phyloP scores from a whole-genome alignment of 2,329 filamentous ascomycete species.

The Botrytis porri region DNA sequence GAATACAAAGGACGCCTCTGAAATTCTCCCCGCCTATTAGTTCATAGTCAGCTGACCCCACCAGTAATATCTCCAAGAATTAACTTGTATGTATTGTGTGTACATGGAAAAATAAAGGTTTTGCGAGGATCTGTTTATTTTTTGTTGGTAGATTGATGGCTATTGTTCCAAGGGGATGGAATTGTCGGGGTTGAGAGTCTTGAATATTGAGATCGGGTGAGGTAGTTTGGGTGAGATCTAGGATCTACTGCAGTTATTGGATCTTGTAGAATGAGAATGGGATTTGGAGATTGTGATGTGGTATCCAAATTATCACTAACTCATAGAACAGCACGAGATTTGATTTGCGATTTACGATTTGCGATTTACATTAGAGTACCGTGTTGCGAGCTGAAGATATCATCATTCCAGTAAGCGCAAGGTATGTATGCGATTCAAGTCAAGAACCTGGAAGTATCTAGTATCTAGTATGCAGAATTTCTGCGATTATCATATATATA shows the following conservation, averaged over 20 bases:
- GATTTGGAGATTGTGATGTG: not conserved
- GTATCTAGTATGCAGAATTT: not conserved
- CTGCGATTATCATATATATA: not conserved
- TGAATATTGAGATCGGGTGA: not conserved
- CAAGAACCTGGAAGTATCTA: not conserved
- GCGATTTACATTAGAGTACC: not conserved
- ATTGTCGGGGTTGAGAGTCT: not conserved
- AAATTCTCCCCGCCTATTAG: not conserved
- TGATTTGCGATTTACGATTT: not conserved
- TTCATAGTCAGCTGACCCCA: not conserved
- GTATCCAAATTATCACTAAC: not conserved
- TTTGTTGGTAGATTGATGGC: rapidly evolving
- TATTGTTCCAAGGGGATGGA: not conserved
- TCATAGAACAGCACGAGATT: not conserved
- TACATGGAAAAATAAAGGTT: not conserved
- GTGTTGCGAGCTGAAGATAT: not conserved
- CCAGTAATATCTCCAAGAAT: not conserved
- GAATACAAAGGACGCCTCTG: not conserved
- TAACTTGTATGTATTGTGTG: not conserved
- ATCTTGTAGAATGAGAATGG: not conserved
- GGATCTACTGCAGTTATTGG: not conserved
- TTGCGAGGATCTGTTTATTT: not conserved
- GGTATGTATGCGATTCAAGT: not conserved
- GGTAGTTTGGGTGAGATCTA: not conserved
- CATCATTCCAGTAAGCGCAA: not conserved